These are phyloP conservation scores for Penicillium roqueforti DNA, from an alignment of 495 filamentous ascomycete species.

Conservation along the genomic window DNA sequence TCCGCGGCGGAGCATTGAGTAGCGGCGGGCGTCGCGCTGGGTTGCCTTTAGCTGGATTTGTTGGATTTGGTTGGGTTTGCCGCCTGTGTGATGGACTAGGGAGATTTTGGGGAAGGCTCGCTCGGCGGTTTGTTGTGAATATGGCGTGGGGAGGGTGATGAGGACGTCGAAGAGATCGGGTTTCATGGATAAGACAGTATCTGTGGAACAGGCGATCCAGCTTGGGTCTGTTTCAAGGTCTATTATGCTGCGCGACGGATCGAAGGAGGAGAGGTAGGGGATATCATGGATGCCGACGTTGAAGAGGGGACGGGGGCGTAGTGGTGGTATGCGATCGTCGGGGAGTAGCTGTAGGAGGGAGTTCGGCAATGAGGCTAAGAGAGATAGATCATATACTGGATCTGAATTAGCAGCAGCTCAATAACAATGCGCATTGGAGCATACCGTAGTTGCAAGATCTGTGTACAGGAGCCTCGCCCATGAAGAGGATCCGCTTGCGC, in stretches of 20 bases:
- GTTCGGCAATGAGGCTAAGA: slow-evolving; percentile 73
- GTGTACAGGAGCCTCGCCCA: slow-evolving; percentile 79
- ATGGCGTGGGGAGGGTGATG: slow-evolving; percentile 66
- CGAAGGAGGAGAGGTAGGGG: slow-evolving; percentile 57
- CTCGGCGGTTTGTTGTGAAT: slow-evolving; percentile 52
- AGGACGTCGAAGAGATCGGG: slow-evolving; percentile 81
- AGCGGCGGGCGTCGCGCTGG: slow-evolving; percentile 83
- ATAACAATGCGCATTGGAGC: slow-evolving; percentile 3
- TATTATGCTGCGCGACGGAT: slow-evolving; percentile 16
- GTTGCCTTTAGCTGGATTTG: slow-evolving; percentile 65
- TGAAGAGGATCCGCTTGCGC: slow-evolving; percentile 82
- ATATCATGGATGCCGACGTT: slow-evolving; percentile 92
- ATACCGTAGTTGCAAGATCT: slow-evolving; percentile 82
- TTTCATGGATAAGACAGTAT: slow-evolving; percentile 84
- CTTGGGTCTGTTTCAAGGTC: slow-evolving; percentile 54
- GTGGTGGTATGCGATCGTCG: slow-evolving; percentile 37
- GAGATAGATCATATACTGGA: slow-evolving; percentile 87
- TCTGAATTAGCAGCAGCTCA: slow-evolving; percentile 9
- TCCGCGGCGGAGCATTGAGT: slow-evolving; percentile 63
- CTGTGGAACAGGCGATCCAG: slow-evolving; percentile 94
- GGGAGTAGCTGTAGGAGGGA: slow-evolving; percentile 59
- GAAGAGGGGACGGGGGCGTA: slow-evolving; percentile 80
- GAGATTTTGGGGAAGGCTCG: slow-evolving; percentile 71
- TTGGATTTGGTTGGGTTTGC: slow-evolving; percentile 28
- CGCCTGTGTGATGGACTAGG: slow-evolving; percentile 23